Percentiles rank a stretch among this genome's conserved stretches.
phyloP scores from a whole-genome alignment of 2,329 filamentous ascomycete species.

The Aspergillus ochraceus region DNA sequence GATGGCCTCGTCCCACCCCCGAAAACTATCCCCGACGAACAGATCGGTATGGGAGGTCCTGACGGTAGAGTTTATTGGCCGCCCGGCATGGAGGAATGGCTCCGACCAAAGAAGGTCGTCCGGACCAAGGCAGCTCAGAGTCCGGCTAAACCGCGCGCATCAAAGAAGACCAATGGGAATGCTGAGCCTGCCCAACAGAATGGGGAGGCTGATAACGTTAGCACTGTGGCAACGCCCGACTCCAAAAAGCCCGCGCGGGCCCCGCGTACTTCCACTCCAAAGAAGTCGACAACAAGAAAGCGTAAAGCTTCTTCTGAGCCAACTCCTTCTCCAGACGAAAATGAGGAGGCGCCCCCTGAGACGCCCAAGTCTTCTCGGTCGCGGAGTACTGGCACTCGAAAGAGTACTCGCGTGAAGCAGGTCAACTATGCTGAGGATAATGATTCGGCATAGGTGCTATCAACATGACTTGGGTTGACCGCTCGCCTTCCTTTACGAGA shows the following conservation, averaged over 20 bases:
- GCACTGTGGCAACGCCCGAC: constrained; percentile 17
- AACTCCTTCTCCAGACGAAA: constrained; percentile 29
- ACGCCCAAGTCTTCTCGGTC: constrained; percentile 10
- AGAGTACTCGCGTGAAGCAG: constrained; percentile 33
- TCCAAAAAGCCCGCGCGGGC: constrained; percentile 13
- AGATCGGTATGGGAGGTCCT: constrained; percentile 83
- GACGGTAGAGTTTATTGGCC: constrained; percentile 88
- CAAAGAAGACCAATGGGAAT: constrained; percentile 19
- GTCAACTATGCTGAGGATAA: constrained; percentile 38
- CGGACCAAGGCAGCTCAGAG: constrained; percentile 23
- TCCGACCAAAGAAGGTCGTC: constrained; percentile 70
- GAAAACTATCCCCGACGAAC: constrained; percentile 60
- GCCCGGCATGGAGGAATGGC: constrained; percentile 83
- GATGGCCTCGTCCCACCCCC: constrained; percentile 46
- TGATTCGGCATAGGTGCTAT: constrained; percentile 24
- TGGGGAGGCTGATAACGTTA: constrained; percentile 7
- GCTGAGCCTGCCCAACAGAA: constrained; percentile 2
- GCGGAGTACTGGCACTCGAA: constrained; percentile 18
- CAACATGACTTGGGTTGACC: too few relatives aligned
- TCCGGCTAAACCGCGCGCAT: constrained; percentile 17
- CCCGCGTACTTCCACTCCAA: constrained; percentile 13
- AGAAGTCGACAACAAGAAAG: constrained; percentile 26
- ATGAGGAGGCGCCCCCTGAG: constrained; percentile 17
- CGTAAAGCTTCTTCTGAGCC: constrained; percentile 31
- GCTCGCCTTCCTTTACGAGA: too few relatives aligned